A percentile compares a stretch with the other conserved stretches of the same genome.
Evolutionary conservation across 306 rosid species (phyloP).

Genomic region (Rosa lucieae): DNA sequence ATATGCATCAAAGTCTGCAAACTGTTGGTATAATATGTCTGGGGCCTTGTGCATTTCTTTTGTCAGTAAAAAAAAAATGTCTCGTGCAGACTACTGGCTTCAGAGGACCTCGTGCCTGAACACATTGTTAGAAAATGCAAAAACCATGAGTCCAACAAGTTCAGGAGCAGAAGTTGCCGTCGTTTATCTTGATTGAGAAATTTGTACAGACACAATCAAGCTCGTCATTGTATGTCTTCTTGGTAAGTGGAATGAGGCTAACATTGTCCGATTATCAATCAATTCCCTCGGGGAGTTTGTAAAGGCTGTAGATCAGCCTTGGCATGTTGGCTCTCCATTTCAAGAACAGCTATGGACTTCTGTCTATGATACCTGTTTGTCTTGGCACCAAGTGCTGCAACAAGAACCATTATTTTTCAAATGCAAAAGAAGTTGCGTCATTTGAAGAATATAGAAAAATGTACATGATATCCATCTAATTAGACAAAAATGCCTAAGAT

Average conservation of each 20-base stretch:
- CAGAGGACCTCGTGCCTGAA: slow-evolving; percentile 4
- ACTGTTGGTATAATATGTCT: slow-evolving; percentile 10
- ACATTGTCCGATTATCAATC: slow-evolving; percentile 1
- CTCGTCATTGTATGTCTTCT: slow-evolving; percentile 25
- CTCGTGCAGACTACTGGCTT: slow-evolving; percentile 5
- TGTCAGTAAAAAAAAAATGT: slow-evolving; percentile 8
- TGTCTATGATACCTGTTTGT: slow-evolving; percentile 86
- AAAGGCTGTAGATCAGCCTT: slow-evolving; percentile 60
- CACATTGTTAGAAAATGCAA: slow-evolving; percentile 5
- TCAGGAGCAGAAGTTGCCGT: slow-evolving; percentile 17
- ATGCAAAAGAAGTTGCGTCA: slow-evolving; percentile 6
- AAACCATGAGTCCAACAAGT: slow-evolving; percentile 11
- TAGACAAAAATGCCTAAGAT: slow-evolving; percentile 1
- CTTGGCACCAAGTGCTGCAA: slow-evolving; percentile 85
- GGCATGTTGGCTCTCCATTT: slow-evolving; percentile 98
- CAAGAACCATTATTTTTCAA: slow-evolving; percentile 17
- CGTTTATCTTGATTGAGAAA: slow-evolving; percentile 21
- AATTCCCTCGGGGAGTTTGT: slow-evolving; percentile 24
- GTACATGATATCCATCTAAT: not conserved
- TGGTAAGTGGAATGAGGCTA: slow-evolving; percentile 10
- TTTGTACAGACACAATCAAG: slow-evolving; percentile 22
- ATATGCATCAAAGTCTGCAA: slow-evolving; percentile 4
- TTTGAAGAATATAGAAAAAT: slow-evolving; percentile 14
- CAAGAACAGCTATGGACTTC: slow-evolving; percentile 85
- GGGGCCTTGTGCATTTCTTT: slow-evolving; percentile 7